Percentiles rank a stretch among this genome's conserved stretches.
These are phyloP conservation scores for Onygena corvina DNA, from an alignment of 2,329 filamentous ascomycete genomes.

Conservation along the genomic window DNA sequence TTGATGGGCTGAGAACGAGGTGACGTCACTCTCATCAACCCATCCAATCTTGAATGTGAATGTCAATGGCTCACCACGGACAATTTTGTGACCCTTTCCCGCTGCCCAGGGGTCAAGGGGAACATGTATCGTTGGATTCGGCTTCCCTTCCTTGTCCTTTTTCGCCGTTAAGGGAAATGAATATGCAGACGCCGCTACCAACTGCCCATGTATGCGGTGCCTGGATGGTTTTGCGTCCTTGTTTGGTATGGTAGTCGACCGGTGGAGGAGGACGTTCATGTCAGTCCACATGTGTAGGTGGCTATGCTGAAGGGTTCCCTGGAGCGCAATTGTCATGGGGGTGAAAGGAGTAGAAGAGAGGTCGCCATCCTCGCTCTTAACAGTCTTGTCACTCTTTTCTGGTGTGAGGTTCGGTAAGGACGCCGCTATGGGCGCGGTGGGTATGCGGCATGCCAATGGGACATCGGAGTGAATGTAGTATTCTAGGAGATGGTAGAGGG, in stretches of 20 bases:
- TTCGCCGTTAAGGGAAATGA: slow-evolving; percentile 46
- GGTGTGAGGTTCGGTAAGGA: not conserved
- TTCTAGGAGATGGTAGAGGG: slow-evolving; percentile 47
- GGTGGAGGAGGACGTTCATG: slow-evolving; percentile 77
- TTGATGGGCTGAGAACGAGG: slow-evolving; percentile 24
- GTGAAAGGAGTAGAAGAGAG: slow-evolving; percentile 49
- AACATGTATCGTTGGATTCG: slow-evolving; percentile 39
- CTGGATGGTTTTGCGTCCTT: slow-evolving; percentile 7
- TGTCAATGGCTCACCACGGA: slow-evolving; percentile 77
- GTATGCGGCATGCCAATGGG: slow-evolving; percentile 79
- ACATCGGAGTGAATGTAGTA: slow-evolving; percentile 98
- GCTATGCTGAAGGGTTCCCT: slow-evolving; percentile 75
- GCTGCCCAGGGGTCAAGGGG: slow-evolving; percentile 35
- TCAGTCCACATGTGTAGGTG: slow-evolving; percentile 85
- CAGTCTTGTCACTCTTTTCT: slow-evolving; percentile 19
- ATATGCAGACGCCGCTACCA: slow-evolving; percentile 82
- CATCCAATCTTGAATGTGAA: slow-evolving; percentile 72
- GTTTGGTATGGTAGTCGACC: slow-evolving; percentile 22
- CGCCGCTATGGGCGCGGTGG: slow-evolving; percentile 38
- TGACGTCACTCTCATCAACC: slow-evolving; percentile 38
- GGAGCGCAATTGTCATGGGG: slow-evolving; percentile 75
- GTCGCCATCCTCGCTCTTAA: not conserved
- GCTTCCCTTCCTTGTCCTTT: slow-evolving; percentile 17
- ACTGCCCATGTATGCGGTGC: slow-evolving; percentile 48
- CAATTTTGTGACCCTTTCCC: slow-evolving; percentile 49